Evolutionary conservation across 2,329 filamentous ascomycete species (phyloP).

Genomic region (Fusarium continuum): DNA sequence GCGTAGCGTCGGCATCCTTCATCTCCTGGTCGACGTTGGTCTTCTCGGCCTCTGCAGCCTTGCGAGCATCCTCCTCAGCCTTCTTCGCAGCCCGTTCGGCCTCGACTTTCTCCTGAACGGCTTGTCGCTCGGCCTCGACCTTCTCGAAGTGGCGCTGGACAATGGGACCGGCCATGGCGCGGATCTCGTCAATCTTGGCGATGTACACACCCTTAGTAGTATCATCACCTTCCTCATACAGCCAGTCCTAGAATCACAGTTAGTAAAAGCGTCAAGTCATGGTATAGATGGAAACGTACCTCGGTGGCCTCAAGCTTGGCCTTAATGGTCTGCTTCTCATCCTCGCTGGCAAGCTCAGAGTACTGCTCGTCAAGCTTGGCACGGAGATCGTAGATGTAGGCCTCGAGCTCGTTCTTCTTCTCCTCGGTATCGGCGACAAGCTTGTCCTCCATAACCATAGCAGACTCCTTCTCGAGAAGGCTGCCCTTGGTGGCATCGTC

Average conservation of each 20-base stretch:
- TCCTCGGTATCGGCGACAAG: constrained; percentile 97
- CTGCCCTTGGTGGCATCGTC: constrained; percentile 73
- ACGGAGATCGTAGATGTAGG: constrained; percentile 95
- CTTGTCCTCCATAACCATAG: constrained; percentile 99
- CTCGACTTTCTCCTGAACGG: constrained; percentile 78
- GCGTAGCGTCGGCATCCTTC: constrained; percentile 66
- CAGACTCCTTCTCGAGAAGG: constrained; percentile 81
- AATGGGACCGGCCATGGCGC: constrained; percentile 87
- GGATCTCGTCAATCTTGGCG: constrained; percentile 95
- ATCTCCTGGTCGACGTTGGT: constrained; percentile 67
- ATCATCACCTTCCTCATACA: constrained; percentile 97
- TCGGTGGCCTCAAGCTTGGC: constrained; percentile 84
- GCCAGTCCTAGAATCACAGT: constrained; percentile 79
- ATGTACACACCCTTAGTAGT: constrained; percentile 92
- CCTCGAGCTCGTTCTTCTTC: constrained; percentile 99
- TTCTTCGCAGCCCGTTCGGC: constrained; percentile 82
- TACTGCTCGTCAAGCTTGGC: constrained; percentile 95
- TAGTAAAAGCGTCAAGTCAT: constrained; percentile 1
- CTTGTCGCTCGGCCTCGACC: constrained; percentile 84
- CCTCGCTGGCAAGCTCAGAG: constrained; percentile 85
- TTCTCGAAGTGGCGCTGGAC: constrained; percentile 96
- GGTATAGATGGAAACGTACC: constrained; percentile 66
- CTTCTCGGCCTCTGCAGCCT: constrained; percentile 63
- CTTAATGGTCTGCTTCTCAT: constrained; percentile 89
- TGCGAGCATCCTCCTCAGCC: constrained; percentile 65